Base-by-base conservation (phyloP, 192 early-diverging fungal species). In the Dimargaris cristalligena region DNA sequence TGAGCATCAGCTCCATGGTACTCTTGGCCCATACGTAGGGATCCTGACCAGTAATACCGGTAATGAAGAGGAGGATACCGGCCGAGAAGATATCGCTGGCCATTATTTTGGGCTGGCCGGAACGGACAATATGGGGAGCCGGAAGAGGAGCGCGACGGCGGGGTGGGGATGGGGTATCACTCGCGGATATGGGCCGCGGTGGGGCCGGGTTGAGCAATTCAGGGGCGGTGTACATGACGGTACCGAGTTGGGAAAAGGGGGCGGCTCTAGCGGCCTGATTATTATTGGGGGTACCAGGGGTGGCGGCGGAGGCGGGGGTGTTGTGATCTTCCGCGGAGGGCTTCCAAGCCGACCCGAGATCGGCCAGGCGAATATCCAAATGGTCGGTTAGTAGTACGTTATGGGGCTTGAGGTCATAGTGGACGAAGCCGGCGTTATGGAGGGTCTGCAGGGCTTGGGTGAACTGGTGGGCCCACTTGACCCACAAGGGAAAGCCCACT, bases 341-440 rank as follows among this genome's bases (percentile, higher is more conserved):
- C 31, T 31, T 11, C 6, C 20, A n/a, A 29, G 71, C 62, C 4
- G 74, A 71, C 4, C 71, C 68, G 56, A 76, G 69, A 55, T 76
- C 74, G 26, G 70, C 78, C 57, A 66, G 71, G 41, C 78, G 70
- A 44, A 71, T 44, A 58, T 63, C 62, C 25, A 70, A 58, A 32
- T 63, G 59, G 38, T 50, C n/a, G 61, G 61, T 66, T 33, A 72
- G 68, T 63, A 81, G 61, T 46, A 81, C 69, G 57, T 81, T 81
- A 62, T 81, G 79, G 16, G 68, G 71, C 62, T 81, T 81, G 48
- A 81, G 77, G 47, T 81, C 79, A 51, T 76, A 73, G 62, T 81
- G 79, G 8, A 74, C 69, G 60, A 77, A 59, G 22, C 75, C 73
- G 0, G 71, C 71, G 9, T 61, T 62, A 51, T 74, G 72, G 46